Base-by-base conservation (phyloP, 257 asterid species). In the Pogostemon cablin region DNA sequence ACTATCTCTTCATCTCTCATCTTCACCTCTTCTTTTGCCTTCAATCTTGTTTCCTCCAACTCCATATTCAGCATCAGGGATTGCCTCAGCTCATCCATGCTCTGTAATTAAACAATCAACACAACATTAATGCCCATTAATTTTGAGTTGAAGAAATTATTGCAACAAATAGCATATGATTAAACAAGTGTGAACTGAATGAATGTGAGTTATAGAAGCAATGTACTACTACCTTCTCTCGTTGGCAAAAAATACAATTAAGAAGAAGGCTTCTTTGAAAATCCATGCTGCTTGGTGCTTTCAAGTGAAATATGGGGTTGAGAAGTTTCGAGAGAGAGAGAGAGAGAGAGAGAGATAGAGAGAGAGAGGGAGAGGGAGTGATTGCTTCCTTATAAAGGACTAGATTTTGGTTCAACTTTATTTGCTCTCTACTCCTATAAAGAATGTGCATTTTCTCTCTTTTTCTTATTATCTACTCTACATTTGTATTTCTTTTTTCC, bases 71-170 rank as follows among this genome's bases (percentile, higher is more conserved):
- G 78, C 6, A 83, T 32, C 3, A 90, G 78, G 3, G 89, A 72
- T 34, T 86, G 88, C 79, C 86, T 82, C 2, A 90, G 62, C 72
- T 93, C 97, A 74, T 93, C 96, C 89, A 87, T 73, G 50, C 82
- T 81, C 98, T 93, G 89, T 72, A 68, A 70, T 71, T 37, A 60
- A 20, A 47, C 35, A 69, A 68, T 15, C 34, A 68, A 79, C 32
- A 25, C 32, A 25, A 25, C 32, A 25, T 25, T 25, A 25, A 25
- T 25, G 32, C 32, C 32, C 32, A 25, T 25, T 25, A 25, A 25
- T 25, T 25, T 25, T 25, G 32, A 25, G 32, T 25, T 8, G 40
- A 47, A 40, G 20, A 2, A 40, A 60, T 9, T 1, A 25, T 25
- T 25, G 4, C 34, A 15, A 39, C 5, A n/a, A 60, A 39, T 59